phyloP scores from a whole-genome alignment of 1,284 basidiomycete genomes.

The Ceratobasidium sp. region DNA sequence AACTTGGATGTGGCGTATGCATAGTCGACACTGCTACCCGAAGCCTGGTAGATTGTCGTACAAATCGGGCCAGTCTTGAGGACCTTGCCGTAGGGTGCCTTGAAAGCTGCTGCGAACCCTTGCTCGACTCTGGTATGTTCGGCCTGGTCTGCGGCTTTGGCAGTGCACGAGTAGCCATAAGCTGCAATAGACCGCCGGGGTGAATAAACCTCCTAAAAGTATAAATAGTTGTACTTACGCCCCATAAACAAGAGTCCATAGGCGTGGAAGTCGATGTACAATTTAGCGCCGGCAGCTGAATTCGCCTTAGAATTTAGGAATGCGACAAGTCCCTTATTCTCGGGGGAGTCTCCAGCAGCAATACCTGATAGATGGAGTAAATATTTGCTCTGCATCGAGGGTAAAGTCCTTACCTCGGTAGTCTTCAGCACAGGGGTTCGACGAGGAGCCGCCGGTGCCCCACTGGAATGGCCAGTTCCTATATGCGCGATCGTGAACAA shows the following conservation, averaged over 20 bases:
- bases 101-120: conserved; percentile 45
- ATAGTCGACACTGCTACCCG: conserved; percentile 44
- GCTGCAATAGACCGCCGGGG: neutral
- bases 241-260: conserved; percentile 43
- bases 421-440: conserved; percentile 36
- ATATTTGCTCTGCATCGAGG: too few relatives aligned
- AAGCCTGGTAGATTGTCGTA: conserved; percentile 40
- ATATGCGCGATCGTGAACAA: neutral
- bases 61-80: conserved; percentile 45
- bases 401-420: conserved; percentile 28
- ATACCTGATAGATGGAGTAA: too few relatives aligned
- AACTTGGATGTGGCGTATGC: conserved; percentile 46
- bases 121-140: conserved; percentile 42
- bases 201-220: conserved; percentile 24
- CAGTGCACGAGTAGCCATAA: conserved; percentile 35
- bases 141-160: conserved; percentile 30
- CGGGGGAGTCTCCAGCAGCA: conserved; percentile 42
- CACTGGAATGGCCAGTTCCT: conserved; percentile 47
- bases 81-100: conserved; percentile 45
- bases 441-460: conserved; percentile 45
- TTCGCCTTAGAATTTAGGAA: conserved; percentile 36
- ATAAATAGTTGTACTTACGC: conserved; percentile 12
- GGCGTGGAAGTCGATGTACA: conserved; percentile 43
- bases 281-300: conserved; percentile 35
- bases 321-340: conserved; percentile 39